A percentile compares a stretch with the other conserved stretches of the same genome.
phyloP scores from a whole-genome alignment of 202 grass and related monocot species.

The Hordeum pubiflorum region DNA sequence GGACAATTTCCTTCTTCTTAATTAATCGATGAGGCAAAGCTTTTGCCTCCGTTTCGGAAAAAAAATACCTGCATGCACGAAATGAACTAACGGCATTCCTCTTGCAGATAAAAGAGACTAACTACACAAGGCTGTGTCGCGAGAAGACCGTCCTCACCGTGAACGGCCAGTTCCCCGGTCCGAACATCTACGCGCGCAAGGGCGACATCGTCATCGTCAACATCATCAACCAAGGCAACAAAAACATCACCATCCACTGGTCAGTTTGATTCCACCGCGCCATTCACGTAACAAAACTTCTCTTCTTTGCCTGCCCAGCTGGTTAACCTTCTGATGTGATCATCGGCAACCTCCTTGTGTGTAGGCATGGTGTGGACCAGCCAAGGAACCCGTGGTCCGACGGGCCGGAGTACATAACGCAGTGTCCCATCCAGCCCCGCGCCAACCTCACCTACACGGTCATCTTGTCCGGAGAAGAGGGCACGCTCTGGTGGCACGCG shows the following conservation, averaged over 20 bases:
- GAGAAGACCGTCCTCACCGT: conserved; percentile 14
- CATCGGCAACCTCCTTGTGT: neutral
- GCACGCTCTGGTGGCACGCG: conserved; percentile 68
- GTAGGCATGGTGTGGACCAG: conserved; percentile 28
- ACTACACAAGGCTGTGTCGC: neutral
- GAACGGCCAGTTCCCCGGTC: conserved; percentile 9
- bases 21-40: too few relatives aligned
- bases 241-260: neutral
- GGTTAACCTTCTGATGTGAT: neutral
- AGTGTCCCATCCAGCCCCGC: conserved; percentile 55
- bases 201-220: neutral
- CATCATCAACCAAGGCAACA: neutral
- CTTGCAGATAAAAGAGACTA: neutral
- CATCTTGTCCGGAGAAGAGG: conserved; percentile 40
- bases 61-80: neutral
- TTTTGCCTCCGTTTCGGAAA: too few relatives aligned
- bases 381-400: conserved; percentile 54
- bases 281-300: too few relatives aligned
- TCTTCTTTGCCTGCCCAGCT: too few relatives aligned
- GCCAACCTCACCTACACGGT: conserved; percentile 33
- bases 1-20: too few relatives aligned
- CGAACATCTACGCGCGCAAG: neutral
- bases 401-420: conserved; percentile 55
- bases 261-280: too few relatives aligned
- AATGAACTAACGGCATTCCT: neutral